Base-by-base conservation (phyloP, 148 eudicot genomes). In the Rheum nobile region DNA sequence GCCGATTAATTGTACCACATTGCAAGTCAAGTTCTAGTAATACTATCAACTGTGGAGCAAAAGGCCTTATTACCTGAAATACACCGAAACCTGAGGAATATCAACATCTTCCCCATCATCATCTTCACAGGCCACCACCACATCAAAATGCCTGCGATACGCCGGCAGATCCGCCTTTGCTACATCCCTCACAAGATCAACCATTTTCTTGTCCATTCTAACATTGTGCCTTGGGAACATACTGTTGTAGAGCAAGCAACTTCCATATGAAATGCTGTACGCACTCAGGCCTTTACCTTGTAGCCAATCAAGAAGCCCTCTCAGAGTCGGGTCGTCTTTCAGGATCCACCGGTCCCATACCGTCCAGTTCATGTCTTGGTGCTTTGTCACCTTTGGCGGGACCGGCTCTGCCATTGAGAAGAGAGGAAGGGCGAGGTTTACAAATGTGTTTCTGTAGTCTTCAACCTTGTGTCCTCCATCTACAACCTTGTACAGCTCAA, bases 241-340 rank as follows among this genome's bases (percentile, higher is more conserved):
- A 73, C 87, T 85, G 46, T 89, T 88, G 35, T 78, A 90, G 8
- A 90, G 83, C 87, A 89, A 78, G 80, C 91, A 83, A 76, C 86
- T 89, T 5, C 91, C 93, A 71, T 52, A 87, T 0, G 97, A 91
- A 8, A 91, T 78, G 72, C 91, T 91, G 80, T 87, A 89, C 57
- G 91, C 93, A 65, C 57, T 80, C 8, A 91, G 54, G 13, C 91
- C 93, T 63, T 86, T 87, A 79, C 75, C 46, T 68, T 72, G 74
- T 9, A 91, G 90, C 97, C 93, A 91, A 46, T 83, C 80, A n/a
- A 89, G 84, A 24, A 91, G 85, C 50, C 81, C 86, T 57, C 80
- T 80, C 77, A 90, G 71, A 28, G 88, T 83, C 0, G 90, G 88
- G 38, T 86, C 81, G 67, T 75, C 84, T 65, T 75, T 77, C 17